Conservation (phyloP, 352 stramenopile species). For the Globisporangium spinosum region DNA sequence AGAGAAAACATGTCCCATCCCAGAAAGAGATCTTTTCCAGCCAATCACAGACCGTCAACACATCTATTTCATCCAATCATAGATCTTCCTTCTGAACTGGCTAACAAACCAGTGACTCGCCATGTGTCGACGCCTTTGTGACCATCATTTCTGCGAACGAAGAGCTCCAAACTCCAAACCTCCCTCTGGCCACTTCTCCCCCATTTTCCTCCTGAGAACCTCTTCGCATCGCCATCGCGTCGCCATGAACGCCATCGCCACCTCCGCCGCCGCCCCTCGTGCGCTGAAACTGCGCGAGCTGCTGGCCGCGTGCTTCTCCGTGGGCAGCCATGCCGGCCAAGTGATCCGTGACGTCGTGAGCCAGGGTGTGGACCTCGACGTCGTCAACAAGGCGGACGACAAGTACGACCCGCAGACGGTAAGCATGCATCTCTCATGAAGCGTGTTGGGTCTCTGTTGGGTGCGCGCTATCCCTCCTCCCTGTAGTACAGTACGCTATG, state of each 20-base stretch:
- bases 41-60: neutral
- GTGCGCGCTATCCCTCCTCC: neutral
- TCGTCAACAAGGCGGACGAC: slow-evolving; percentile 76
- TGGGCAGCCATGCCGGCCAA: slow-evolving; percentile 41
- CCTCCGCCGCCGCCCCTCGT: neutral
- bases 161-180: slow-evolving; percentile 2
- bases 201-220: neutral
- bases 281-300: slow-evolving; percentile 35
- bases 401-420: slow-evolving; percentile 75
- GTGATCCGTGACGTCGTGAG: slow-evolving; percentile 71
- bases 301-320: slow-evolving; percentile 57
- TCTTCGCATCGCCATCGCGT: neutral
- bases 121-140: slow-evolving; percentile 6
- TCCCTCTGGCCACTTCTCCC: neutral
- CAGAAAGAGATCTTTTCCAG: neutral
- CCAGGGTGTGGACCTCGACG: slow-evolving; percentile 42
- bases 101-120: slow-evolving; percentile 1
- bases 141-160: slow-evolving; percentile 7
- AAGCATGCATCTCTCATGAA: neutral
- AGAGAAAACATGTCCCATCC: neutral
- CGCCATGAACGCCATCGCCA: slow-evolving; percentile 7
- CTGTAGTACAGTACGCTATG: neutral
- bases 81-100: neutral
- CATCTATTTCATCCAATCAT: slow-evolving; percentile 7
- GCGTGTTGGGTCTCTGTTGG: too few species aligned